Percentiles rank a stretch among this genome's conserved stretches.
phyloP scores from a whole-genome alignment of 2,329 filamentous ascomycete genomes.

The Cryphonectria japonica region DNA sequence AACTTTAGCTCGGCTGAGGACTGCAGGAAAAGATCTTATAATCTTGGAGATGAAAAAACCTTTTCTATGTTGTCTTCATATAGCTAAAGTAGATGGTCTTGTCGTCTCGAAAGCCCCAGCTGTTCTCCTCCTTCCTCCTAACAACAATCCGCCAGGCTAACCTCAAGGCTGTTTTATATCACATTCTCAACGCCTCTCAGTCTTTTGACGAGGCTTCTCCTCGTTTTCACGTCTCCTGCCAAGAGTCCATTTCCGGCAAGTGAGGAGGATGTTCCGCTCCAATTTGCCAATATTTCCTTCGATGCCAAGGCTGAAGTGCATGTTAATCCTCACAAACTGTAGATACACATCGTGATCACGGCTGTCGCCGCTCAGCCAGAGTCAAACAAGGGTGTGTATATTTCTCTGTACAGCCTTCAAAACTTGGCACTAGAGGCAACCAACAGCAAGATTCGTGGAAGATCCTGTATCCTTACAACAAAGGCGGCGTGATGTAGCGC shows the following conservation, averaged over 20 bases:
- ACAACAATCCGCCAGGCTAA: background rate
- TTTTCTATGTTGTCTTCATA: background rate
- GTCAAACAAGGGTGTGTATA: background rate
- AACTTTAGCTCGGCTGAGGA: background rate
- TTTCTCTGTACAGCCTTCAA: background rate
- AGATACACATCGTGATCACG: background rate
- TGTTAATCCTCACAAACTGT: background rate
- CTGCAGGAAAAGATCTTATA: background rate
- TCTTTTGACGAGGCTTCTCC: background rate
- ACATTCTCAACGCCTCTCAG: background rate
- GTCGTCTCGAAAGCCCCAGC: background rate
- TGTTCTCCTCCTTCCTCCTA: background rate
- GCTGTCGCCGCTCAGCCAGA: background rate
- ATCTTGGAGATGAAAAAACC: background rate
- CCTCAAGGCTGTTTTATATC: background rate
- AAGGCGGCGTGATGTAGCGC: background rate
- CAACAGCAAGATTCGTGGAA: slow-evolving; percentile 8
- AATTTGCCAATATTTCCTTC: background rate
- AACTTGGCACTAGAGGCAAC: background rate
- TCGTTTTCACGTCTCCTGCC: background rate
- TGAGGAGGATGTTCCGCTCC: background rate
- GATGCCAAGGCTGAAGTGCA: background rate
- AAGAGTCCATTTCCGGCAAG: slow-evolving; percentile 5
- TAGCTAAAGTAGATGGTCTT: background rate
- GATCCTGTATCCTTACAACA: background rate